Percentiles rank a stretch among this genome's conserved stretches.
Conservation (phyloP, 768 basidiomycete genomes). For the Trichaptum fuscoviolaceum region DNA sequence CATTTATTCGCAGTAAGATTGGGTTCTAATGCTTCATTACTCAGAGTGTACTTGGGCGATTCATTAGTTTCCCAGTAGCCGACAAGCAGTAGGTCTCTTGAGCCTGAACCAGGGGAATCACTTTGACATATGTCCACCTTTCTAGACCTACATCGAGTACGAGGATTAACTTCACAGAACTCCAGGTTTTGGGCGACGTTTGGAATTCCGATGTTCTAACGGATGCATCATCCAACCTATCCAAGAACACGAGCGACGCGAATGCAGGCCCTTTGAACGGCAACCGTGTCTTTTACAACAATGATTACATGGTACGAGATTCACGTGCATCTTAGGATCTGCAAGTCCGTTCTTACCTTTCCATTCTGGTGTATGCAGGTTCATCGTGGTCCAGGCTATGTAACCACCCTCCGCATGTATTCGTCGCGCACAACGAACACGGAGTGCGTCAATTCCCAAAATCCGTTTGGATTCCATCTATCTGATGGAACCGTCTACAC, state of each 20-base stretch:
- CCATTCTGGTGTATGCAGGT: constrained; percentile 33
- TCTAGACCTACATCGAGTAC: constrained; percentile 52
- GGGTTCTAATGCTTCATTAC: constrained; percentile 8
- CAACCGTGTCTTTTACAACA: constrained; percentile 60
- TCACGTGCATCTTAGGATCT: neutral
- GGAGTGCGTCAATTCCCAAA: constrained; percentile 62
- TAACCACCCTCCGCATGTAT: constrained; percentile 58
- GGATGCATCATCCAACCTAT: constrained; percentile 35
- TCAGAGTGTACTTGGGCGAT: constrained; percentile 58
- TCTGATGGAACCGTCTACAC: constrained; percentile 62
- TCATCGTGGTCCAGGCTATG: constrained; percentile 53
- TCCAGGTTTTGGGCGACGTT: constrained; percentile 42
- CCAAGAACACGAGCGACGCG: constrained; percentile 33
- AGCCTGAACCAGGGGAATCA: constrained; percentile 4
- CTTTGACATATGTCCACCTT: constrained; percentile 5
- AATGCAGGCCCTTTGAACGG: constrained; percentile 51
- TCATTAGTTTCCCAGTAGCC: constrained; percentile 60
- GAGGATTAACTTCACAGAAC: constrained; percentile 49
- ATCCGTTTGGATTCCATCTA: constrained; percentile 65
- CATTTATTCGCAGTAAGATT: neutral
- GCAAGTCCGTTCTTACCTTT: neutral
- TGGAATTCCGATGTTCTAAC: constrained; percentile 43
- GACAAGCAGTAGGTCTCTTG: constrained; percentile 35
- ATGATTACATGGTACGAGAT: constrained; percentile 59
- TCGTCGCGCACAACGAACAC: constrained; percentile 54